Percentiles rank a stretch among this genome's conserved stretches.
Evolutionary conservation across 495 filamentous ascomycete species (phyloP).

Genomic region (Eremomyces bilateralis): DNA sequence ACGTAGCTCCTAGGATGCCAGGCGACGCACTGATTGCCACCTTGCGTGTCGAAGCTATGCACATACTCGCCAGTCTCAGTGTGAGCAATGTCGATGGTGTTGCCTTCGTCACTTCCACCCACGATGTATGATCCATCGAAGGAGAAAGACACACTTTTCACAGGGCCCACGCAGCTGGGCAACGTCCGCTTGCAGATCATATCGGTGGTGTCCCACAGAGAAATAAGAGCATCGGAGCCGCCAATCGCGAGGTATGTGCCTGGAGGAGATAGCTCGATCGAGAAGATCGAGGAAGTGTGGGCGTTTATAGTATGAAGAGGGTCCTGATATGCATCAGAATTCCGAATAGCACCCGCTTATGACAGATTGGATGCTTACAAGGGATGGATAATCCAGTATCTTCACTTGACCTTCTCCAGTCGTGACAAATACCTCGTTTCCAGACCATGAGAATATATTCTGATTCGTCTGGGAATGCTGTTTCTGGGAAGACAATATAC

Average conservation of each 20-base stretch:
- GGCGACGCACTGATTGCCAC: neutral
- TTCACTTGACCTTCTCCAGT: constrained; percentile 65
- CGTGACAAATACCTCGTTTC: constrained; percentile 53
- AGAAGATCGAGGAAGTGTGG: constrained; percentile 58
- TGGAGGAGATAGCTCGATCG: constrained; percentile 48
- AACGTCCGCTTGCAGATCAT: constrained; percentile 78
- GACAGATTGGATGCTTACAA: constrained; percentile 6
- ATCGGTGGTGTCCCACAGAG: constrained; percentile 79
- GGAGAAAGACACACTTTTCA: constrained; percentile 70
- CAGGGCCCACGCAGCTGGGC: constrained; percentile 46
- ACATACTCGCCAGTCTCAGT: constrained; percentile 75
- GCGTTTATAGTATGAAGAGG: constrained; percentile 45
- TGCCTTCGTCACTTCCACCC: constrained; percentile 64
- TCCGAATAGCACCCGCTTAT: constrained; percentile 1
- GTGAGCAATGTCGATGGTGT: constrained; percentile 36
- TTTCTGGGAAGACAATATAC: constrained; percentile 36
- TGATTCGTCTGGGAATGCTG: constrained; percentile 64
- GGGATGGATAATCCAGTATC: constrained; percentile 50
- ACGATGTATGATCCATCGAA: constrained; percentile 80
- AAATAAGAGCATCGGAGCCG: constrained; percentile 69
- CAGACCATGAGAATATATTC: constrained; percentile 58
- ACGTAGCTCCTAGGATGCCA: neutral
- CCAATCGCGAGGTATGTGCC: constrained; percentile 71
- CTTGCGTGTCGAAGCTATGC: constrained; percentile 41
- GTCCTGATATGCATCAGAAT: constrained; percentile 23